Evolutionary conservation across 1,139 yeast species (phyloP).

Genomic region (Taphrina confusa): DNA sequence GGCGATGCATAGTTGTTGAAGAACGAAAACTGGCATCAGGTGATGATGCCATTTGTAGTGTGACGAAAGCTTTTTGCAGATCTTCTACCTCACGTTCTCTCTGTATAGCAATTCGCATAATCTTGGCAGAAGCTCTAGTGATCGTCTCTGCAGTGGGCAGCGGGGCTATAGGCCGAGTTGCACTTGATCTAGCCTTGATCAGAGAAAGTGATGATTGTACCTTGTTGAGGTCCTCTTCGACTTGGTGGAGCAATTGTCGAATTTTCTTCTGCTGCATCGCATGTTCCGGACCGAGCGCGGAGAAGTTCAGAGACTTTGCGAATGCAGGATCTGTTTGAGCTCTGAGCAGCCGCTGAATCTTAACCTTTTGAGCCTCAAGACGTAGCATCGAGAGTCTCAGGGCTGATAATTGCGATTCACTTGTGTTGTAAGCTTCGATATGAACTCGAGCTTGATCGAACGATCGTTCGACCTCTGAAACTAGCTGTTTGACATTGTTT

Average conservation of each 20-base stretch:
- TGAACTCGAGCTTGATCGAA: not conserved
- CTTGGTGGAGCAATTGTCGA: conserved; percentile 16
- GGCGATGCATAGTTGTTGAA: not conserved
- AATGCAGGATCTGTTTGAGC: conserved; percentile 31
- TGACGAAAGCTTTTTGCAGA: not conserved
- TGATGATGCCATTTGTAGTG: not conserved
- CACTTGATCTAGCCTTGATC: conserved; percentile 27
- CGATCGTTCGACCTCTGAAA: not conserved
- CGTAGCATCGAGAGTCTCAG: conserved; percentile 19
- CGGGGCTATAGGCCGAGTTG: not conserved
- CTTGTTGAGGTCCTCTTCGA: conserved; percentile 26
- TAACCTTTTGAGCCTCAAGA: conserved; percentile 35
- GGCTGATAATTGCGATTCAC: not conserved
- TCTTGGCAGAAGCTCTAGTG: conserved; percentile 26
- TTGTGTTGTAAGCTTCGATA: not conserved
- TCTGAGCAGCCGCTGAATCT: conserved; percentile 31
- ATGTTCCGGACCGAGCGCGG: conserved; percentile 36
- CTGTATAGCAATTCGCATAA: conserved; percentile 7
- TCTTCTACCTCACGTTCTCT: conserved; percentile 2
- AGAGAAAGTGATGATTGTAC: conserved; percentile 29
- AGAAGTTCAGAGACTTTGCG: conserved; percentile 12
- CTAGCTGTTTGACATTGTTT: not conserved
- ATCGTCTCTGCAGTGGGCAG: conserved; percentile 32
- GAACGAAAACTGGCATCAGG: conserved; percentile 4
- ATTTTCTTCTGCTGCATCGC: conserved; percentile 32